Conservation (phyloP, 257 asterid genomes). For the Rauvolfia tetraphylla region DNA sequence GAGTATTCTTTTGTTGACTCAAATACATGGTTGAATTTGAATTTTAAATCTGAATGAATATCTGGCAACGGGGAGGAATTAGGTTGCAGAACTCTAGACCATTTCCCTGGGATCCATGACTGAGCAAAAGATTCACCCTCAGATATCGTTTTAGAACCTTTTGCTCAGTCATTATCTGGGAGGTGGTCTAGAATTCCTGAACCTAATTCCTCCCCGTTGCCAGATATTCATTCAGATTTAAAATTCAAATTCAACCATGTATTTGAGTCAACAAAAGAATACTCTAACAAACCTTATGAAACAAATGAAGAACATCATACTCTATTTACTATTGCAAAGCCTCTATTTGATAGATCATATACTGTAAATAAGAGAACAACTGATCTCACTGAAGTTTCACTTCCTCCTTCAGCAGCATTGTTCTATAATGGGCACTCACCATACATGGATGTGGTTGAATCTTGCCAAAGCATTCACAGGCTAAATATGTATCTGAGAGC, state of each 20-base stretch:
- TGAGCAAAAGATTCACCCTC: slow-evolving; percentile 50
- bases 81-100: slow-evolving; percentile 38
- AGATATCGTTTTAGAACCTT: slow-evolving; percentile 51
- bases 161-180: slow-evolving; percentile 51
- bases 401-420: slow-evolving; percentile 73
- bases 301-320: slow-evolving; percentile 28
- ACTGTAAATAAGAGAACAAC: slow-evolving; percentile 33
- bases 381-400: slow-evolving; percentile 41
- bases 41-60: slow-evolving; percentile 29
- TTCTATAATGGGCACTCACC: slow-evolving; percentile 59
- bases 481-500: slow-evolving; percentile 58
- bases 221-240: slow-evolving; percentile 31
- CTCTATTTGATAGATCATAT: slow-evolving; percentile 37
- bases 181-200: slow-evolving; percentile 50
- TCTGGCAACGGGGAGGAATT: slow-evolving; percentile 38
- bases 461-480: slow-evolving; percentile 51
- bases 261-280: slow-evolving; percentile 23
- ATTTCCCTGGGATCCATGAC: slow-evolving; percentile 57
- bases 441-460: slow-evolving; percentile 44
- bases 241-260: slow-evolving; percentile 22
- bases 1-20: slow-evolving; percentile 28
- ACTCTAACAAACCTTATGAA: slow-evolving; percentile 29
- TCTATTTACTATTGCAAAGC: slow-evolving; percentile 19
- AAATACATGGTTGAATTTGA: slow-evolving; percentile 21
- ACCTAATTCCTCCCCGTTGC: slow-evolving; percentile 35